These are phyloP conservation scores for Pythium coloratum DNA, from an alignment of 352 stramenopile genomes.

Conservation along the genomic window DNA sequence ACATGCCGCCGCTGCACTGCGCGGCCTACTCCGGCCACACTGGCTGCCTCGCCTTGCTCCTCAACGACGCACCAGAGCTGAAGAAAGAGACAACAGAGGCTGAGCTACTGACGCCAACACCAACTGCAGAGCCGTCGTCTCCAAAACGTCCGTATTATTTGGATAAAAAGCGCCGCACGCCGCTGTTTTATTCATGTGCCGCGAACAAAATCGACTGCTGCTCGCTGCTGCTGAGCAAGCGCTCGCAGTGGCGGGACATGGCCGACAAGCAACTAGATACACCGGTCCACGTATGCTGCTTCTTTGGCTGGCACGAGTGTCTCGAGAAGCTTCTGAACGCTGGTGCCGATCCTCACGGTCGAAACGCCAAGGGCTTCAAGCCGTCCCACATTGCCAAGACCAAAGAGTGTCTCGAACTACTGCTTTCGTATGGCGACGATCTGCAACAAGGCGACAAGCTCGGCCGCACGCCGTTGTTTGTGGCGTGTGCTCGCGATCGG, in stretches of 20 bases:
- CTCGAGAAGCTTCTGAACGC: slow-evolving; percentile 47
- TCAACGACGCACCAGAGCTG: slow-evolving; percentile 19
- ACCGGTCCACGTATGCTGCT: slow-evolving; percentile 70
- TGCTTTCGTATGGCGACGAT: slow-evolving; percentile 59
- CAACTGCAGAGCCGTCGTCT: neutral
- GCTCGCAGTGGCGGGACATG: slow-evolving; percentile 52
- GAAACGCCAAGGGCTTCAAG: slow-evolving; percentile 71
- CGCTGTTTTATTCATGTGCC: slow-evolving; percentile 70
- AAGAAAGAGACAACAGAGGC: slow-evolving; percentile 15
- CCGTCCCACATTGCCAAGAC: slow-evolving; percentile 64
- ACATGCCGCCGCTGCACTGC: slow-evolving; percentile 59
- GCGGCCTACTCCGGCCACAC: slow-evolving; percentile 56
- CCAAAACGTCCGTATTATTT: slow-evolving; percentile 21
- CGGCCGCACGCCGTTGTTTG: slow-evolving; percentile 58
- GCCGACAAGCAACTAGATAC: slow-evolving; percentile 60
- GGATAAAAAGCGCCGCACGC: slow-evolving; percentile 66
- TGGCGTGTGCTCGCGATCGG: slow-evolving; percentile 59
- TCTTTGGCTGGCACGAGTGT: slow-evolving; percentile 61
- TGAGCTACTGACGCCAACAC: neutral
- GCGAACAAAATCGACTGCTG: slow-evolving; percentile 51
- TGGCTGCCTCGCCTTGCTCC: slow-evolving; percentile 35
- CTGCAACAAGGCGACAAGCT: slow-evolving; percentile 68
- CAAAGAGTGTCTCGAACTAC: slow-evolving; percentile 47
- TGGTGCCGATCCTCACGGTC: slow-evolving; percentile 56
- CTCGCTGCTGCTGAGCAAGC: slow-evolving; percentile 34